Conservation (phyloP, 768 basidiomycete genomes). For the Trametes cingulata region DNA sequence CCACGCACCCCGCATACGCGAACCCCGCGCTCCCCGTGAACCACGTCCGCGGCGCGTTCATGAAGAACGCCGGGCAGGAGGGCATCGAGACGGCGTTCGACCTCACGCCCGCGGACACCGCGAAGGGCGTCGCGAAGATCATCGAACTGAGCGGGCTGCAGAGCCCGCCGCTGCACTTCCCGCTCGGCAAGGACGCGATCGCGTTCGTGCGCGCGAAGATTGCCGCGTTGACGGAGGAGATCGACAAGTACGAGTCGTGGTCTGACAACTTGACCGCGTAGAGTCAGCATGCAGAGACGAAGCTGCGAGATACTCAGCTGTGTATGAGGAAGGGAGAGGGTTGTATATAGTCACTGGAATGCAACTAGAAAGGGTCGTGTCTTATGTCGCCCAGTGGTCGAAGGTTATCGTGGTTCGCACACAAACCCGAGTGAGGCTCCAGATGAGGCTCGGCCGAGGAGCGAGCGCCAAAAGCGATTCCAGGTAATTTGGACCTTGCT, state of each 20-base stretch:
- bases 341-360: too few species aligned
- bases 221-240: not conserved
- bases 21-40: conserved; percentile 1
- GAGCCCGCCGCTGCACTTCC: conserved; percentile 23
- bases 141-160: conserved; percentile 20
- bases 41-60: not conserved
- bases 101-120: conserved; percentile 12
- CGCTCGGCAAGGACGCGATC: conserved; percentile 23
- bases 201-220: not conserved
- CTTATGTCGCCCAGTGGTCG: too few species aligned
- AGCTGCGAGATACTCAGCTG: too few species aligned
- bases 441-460: too few species aligned
- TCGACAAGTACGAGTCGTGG: conserved; percentile 23
- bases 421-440: too few species aligned
- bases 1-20: conserved; percentile 21
- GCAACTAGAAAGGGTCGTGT: too few species aligned
- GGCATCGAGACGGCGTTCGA: not conserved
- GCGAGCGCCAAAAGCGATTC: too few species aligned
- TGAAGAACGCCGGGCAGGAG: not conserved
- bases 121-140: conserved; percentile 24
- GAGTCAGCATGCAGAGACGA: too few species aligned
- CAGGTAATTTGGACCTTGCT: too few species aligned
- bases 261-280: not conserved
- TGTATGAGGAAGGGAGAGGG: too few species aligned
- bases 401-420: too few species aligned